A percentile compares a stretch with the other conserved stretches of the same genome.
Conservation (phyloP, 1,139 yeast genomes). For the Magnusiomyces suaveolens region DNA sequence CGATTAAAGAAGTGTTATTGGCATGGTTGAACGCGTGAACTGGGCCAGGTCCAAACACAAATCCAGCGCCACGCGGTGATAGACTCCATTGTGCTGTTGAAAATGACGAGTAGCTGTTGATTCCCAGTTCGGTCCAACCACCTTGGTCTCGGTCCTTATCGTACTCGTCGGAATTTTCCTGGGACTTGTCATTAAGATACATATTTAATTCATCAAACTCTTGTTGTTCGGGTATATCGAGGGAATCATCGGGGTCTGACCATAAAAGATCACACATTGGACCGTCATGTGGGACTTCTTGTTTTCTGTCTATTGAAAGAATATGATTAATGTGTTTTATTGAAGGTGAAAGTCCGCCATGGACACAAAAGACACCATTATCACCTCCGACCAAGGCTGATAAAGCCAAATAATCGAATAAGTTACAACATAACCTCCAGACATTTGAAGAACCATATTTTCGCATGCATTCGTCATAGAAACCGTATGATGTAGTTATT, state of each 20-base stretch:
- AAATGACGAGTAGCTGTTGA: background rate
- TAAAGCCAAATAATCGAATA: constrained; percentile 84
- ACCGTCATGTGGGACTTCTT: too few relatives aligned
- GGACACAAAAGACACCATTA: constrained; percentile 81
- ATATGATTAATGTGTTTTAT: constrained; percentile 78
- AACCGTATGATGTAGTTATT: constrained; percentile 96
- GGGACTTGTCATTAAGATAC: constrained; percentile 6
- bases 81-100: constrained; percentile 56
- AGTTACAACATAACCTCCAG: constrained; percentile 68
- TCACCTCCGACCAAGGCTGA: constrained; percentile 81
- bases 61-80: constrained; percentile 97
- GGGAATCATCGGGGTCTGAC: constrained; percentile 89
- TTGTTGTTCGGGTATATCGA: constrained; percentile 17
- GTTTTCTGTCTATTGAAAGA: constrained; percentile 68
- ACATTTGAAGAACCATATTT: constrained; percentile 92
- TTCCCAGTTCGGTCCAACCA: background rate
- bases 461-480: constrained; percentile 90
- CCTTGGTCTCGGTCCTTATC: constrained; percentile 3
- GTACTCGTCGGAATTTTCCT: constrained; percentile 1
- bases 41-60: constrained; percentile 76
- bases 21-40: constrained; percentile 67
- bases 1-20: constrained; percentile 76
- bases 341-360: constrained; percentile 93
- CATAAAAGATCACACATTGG: constrained; percentile 96
- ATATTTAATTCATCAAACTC: constrained; percentile 2